phyloP scores from a whole-genome alignment of 2,329 filamentous ascomycete species.

The Trichoderma gracile region DNA sequence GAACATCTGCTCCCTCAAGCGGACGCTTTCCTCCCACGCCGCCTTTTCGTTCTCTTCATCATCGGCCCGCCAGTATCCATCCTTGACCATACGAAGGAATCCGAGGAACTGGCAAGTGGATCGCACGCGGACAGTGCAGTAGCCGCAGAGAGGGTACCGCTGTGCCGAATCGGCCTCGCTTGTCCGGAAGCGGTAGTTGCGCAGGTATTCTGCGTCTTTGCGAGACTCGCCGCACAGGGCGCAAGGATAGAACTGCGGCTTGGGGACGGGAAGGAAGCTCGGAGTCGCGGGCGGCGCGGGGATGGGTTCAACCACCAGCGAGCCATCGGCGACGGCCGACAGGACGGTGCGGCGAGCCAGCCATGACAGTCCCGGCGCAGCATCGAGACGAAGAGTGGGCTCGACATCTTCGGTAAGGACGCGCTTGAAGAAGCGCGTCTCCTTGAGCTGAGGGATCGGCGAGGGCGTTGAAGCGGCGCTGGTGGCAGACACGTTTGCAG shows the following conservation, averaged over 20 bases:
- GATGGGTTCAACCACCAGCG: conserved; percentile 85
- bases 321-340: conserved; percentile 79
- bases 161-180: conserved; percentile 85
- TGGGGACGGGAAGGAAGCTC: conserved; percentile 50
- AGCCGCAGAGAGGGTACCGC: conserved; percentile 84
- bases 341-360: conserved; percentile 83
- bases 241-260: conserved; percentile 67
- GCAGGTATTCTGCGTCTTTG: conserved; percentile 67
- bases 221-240: conserved; percentile 85
- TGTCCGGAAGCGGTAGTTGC: conserved; percentile 85
- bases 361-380: conserved; percentile 90
- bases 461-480: conserved; percentile 47
- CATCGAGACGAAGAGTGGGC: conserved; percentile 85
- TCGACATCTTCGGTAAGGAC: conserved; percentile 88
- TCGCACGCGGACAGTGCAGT: conserved; percentile 80
- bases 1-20: conserved; percentile 91
- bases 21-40: conserved; percentile 93
- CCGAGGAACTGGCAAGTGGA: conserved; percentile 91
- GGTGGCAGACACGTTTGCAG: conserved; percentile 48
- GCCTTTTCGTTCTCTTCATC: conserved; percentile 80
- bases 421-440: conserved; percentile 92
- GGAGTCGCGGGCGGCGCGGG: conserved; percentile 52
- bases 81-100: conserved; percentile 86
- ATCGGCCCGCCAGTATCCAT: conserved; percentile 86
- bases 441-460: conserved; percentile 68